Base-by-base conservation (phyloP, 305 asterid species). In the Rubia occidens region DNA sequence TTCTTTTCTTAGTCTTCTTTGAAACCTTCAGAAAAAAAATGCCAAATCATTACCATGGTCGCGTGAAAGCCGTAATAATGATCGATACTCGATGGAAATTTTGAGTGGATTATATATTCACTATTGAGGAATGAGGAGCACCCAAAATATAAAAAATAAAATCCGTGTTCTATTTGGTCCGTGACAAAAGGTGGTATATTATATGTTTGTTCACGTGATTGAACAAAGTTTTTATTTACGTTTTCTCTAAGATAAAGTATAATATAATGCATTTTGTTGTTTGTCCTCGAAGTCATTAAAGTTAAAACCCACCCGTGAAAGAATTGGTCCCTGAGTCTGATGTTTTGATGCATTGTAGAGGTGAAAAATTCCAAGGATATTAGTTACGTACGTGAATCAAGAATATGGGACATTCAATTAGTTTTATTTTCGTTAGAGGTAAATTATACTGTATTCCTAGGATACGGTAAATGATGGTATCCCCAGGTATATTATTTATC, bases 251-350 rank as follows among this genome's bases (percentile, higher is more conserved):
- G 10, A 20, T 8, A n/a, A 18, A 0, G 18, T 0, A 4, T 21
- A 43, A 43, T 40, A 55, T 8, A 54, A 18, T 9, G 56, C 20
- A 17, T 55, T 9, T 10, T 65, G 26, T 20, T 17, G 3, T 43
- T 2, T 65, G 40, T 13, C 47, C 15, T 13, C 0, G 11, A 65
- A 43, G 53, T 14, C 43, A 43, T 21, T 39, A 43, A 49, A 18
- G 15, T 47, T 44, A 13, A 21, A 20, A 24, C 40, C 65, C 75
- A 55, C 66, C 76, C 76, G 76, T 72, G 76, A 72, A 66, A 49
- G 24, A 56, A 10, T 40, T 39, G 40, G 71, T 51, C 51, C n/a
- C 47, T 4, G 24, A 24, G 17, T 51, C 17, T 51, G 0, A 37
- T 64, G 59, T 24, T 8, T n/a, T 29, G 6, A 26, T 11, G 54